These are phyloP conservation scores for Venturia aucupariae DNA, from an alignment of 2,329 filamentous ascomycete genomes.

Conservation along the genomic window DNA sequence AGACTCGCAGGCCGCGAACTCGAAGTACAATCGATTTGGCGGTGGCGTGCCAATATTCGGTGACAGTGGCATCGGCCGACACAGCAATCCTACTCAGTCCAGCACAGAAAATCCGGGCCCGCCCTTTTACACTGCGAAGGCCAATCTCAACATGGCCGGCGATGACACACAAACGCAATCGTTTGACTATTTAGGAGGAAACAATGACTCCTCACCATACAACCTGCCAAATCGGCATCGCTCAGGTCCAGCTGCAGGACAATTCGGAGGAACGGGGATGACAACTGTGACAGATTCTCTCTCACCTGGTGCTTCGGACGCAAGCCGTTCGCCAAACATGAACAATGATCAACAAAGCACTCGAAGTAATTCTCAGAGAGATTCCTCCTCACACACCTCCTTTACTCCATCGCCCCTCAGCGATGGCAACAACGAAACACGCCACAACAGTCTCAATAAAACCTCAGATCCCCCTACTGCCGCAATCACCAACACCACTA, in stretches of 20 bases:
- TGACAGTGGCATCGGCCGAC: slow-evolving; percentile 15
- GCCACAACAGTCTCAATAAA: not conserved
- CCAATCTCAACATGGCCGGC: slow-evolving; percentile 21
- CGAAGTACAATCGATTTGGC: slow-evolving; percentile 13
- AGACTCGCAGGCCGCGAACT: slow-evolving; percentile 21
- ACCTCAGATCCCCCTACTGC: not conserved
- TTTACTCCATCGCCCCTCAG: slow-evolving; percentile 14
- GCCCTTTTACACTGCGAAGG: slow-evolving; percentile 21
- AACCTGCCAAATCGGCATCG: slow-evolving; percentile 9
- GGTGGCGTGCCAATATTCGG: slow-evolving; percentile 20
- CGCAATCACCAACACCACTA: not conserved
- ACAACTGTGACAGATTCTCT: slow-evolving; percentile 18
- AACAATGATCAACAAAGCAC: not conserved
- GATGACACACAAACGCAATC: slow-evolving; percentile 16
- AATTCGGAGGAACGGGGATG: not conserved
- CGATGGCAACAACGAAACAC: not conserved
- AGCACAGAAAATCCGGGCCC: slow-evolving; percentile 17
- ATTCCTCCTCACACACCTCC: slow-evolving; percentile 15
- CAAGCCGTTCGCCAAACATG: slow-evolving; percentile 17
- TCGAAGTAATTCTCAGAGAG: slow-evolving; percentile 10
- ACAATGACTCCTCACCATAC: not conserved
- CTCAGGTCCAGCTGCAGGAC: not conserved
- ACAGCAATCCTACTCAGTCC: not conserved
- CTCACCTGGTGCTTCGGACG: slow-evolving; percentile 21
- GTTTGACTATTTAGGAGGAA: slow-evolving; percentile 7